phyloP scores from a whole-genome alignment of 139 green algal genomes.

The Pleodorina starrii region DNA sequence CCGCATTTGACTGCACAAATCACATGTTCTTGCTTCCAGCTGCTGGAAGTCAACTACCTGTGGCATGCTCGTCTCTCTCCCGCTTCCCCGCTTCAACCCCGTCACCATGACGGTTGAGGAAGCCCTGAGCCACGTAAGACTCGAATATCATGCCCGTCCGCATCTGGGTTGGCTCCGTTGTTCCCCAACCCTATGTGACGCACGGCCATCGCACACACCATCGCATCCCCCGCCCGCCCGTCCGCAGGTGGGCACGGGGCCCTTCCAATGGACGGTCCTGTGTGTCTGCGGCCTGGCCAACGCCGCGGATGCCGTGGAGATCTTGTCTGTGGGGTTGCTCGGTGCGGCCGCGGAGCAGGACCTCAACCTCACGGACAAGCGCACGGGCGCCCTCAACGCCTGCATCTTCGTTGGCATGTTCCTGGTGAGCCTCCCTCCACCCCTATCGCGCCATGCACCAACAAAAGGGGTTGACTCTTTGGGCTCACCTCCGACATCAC shows the following conservation, averaged over 20 bases:
- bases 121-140: constrained; percentile 20
- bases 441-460: no score
- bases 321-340: constrained; percentile 62
- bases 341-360: constrained; percentile 59
- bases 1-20: no score
- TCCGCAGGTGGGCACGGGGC: constrained; percentile 53
- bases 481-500: no score
- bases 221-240: no score
- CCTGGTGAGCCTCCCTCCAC: constrained; percentile 17
- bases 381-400: constrained; percentile 51
- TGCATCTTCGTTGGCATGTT: constrained; percentile 65
- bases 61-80: constrained; percentile 6
- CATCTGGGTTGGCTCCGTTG: no score
- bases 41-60: not conserved
- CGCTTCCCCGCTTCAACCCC: not conserved
- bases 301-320: constrained; percentile 68
- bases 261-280: constrained; percentile 62
- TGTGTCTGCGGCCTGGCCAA: constrained; percentile 61
- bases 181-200: no score
- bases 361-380: constrained; percentile 41
- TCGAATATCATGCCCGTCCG: no score
- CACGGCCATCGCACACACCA: no score
- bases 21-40: no score
- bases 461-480: no score
- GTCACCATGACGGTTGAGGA: constrained; percentile 30